These are phyloP conservation scores for Starmerella lactis-condensi DNA, from an alignment of 805 yeast genomes.

Conservation along the genomic window DNA sequence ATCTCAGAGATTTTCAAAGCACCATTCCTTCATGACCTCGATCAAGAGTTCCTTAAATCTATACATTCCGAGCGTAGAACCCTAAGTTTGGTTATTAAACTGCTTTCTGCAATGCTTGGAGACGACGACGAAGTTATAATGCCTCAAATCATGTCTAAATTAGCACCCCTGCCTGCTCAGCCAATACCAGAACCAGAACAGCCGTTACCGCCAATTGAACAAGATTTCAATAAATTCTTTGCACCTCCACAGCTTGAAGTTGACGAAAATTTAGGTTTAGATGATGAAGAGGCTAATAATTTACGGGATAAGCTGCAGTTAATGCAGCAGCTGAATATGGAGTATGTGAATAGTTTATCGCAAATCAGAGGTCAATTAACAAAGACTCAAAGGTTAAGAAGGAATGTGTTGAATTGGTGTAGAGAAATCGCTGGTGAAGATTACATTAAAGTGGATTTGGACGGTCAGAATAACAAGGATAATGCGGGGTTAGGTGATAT, in stretches of 20 bases:
- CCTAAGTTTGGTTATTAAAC: constrained; percentile 48
- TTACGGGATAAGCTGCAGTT: constrained; percentile 59
- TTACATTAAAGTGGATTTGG: constrained; percentile 27
- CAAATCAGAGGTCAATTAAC: constrained; percentile 56
- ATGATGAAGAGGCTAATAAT: constrained; percentile 43
- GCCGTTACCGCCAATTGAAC: constrained; percentile 3
- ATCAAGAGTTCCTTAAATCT: constrained; percentile 53
- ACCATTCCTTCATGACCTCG: constrained; percentile 38
- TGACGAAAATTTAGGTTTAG: constrained; percentile 35
- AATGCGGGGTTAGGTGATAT: constrained; percentile 13
- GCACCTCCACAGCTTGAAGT: constrained; percentile 34
- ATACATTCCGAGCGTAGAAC: constrained; percentile 68
- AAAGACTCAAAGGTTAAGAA: constrained; percentile 58
- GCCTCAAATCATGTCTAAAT: constrained; percentile 9
- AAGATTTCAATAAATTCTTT: constrained; percentile 36
- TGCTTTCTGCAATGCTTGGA: constrained; percentile 66
- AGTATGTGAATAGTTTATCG: constrained; percentile 64
- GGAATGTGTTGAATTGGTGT: constrained; percentile 63
- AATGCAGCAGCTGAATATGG: constrained; percentile 66
- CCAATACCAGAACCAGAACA: constrained; percentile 9
- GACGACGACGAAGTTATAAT: constrained; percentile 43
- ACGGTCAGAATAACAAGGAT: constrained; percentile 11
- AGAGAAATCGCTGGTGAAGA: constrained; percentile 58
- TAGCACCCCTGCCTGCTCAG: constrained; percentile 3
- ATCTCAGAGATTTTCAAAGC: constrained; percentile 47